Conservation (phyloP, 768 basidiomycete species). For the Dentipellis fragilis region DNA sequence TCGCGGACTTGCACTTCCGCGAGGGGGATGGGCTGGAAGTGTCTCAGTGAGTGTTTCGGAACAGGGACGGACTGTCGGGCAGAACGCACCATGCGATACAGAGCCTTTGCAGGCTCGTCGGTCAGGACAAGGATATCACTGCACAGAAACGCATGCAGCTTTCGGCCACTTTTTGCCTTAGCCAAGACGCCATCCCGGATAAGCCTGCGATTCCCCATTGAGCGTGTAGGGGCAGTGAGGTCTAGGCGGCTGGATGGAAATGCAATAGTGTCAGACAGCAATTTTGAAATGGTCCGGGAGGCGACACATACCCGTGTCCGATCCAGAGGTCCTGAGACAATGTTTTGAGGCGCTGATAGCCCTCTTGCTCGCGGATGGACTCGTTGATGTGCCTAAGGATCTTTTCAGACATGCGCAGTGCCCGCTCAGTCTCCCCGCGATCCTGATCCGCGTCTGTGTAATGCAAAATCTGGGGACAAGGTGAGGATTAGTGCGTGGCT, state of each 20-base stretch:
- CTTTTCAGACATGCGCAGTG: conserved; percentile 57
- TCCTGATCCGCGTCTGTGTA: conserved; percentile 70
- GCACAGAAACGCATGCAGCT: conserved; percentile 70
- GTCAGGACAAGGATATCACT: conserved; percentile 85
- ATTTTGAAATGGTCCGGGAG: not conserved
- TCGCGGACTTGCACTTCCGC: conserved; percentile 53
- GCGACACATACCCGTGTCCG: conserved; percentile 57
- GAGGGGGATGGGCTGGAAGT: conserved; percentile 60
- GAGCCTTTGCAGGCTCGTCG: conserved; percentile 53
- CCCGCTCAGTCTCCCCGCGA: conserved; percentile 37
- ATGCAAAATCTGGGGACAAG: conserved; percentile 50
- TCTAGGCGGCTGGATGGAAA: conserved; percentile 53
- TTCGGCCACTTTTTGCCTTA: conserved; percentile 81
- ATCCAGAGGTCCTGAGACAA: conserved; percentile 83
- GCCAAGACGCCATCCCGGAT: conserved; percentile 67
- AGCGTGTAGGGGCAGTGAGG: conserved; percentile 80
- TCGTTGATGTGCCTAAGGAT: conserved; percentile 83
- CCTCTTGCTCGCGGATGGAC: conserved; percentile 76
- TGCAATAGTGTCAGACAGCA: not conserved
- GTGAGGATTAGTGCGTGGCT: not conserved
- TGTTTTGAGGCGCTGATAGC: conserved; percentile 57
- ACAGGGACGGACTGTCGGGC: not conserved
- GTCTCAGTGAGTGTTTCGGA: not conserved
- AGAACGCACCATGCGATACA: conserved; percentile 73
- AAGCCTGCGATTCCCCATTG: conserved; percentile 72